phyloP scores from a whole-genome alignment of 192 early-diverging fungal species.

The Podochytrium sp. region DNA sequence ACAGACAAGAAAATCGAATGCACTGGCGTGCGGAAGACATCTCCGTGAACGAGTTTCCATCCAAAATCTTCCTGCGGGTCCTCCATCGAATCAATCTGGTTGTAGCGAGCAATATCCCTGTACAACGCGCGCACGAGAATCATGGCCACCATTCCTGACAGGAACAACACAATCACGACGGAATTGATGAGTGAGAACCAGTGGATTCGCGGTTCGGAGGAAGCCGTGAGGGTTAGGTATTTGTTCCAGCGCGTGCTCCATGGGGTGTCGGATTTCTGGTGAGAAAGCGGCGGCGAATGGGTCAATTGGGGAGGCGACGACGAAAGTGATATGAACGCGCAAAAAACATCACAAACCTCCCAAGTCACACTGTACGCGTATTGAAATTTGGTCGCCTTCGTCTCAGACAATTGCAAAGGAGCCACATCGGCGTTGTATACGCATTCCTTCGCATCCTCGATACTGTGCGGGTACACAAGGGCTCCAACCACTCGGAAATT shows the following conservation, averaged over 20 bases:
- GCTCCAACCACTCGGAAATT: constrained; percentile 86
- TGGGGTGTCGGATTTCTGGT: constrained; percentile 38
- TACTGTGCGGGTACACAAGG: constrained; percentile 71
- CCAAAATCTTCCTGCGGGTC: constrained; percentile 67
- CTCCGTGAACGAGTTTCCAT: constrained; percentile 69
- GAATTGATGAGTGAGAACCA: constrained; percentile 70
- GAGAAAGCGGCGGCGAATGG: not conserved
- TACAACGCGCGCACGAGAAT: constrained; percentile 60
- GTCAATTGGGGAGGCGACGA: constrained; percentile 8
- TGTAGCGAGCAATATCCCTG: constrained; percentile 66
- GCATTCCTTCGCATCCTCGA: constrained; percentile 16
- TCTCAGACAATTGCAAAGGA: constrained; percentile 32
- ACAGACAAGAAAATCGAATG: constrained; percentile 55
- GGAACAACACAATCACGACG: constrained; percentile 57
- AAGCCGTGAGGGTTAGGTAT: constrained; percentile 32
- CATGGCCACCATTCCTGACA: constrained; percentile 63
- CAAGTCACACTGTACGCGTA: constrained; percentile 58
- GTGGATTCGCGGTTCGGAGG: constrained; percentile 58
- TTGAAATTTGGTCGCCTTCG: constrained; percentile 36
- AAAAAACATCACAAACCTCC: constrained; percentile 42
- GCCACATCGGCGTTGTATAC: constrained; percentile 17
- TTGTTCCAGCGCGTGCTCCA: constrained; percentile 50
- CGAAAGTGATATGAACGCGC: too few species aligned
- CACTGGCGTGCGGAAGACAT: constrained; percentile 60
- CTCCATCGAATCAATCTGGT: constrained; percentile 52